These are phyloP conservation scores for Marsdenia floribunda DNA, from an alignment of 257 asterid species.

Conservation along the genomic window DNA sequence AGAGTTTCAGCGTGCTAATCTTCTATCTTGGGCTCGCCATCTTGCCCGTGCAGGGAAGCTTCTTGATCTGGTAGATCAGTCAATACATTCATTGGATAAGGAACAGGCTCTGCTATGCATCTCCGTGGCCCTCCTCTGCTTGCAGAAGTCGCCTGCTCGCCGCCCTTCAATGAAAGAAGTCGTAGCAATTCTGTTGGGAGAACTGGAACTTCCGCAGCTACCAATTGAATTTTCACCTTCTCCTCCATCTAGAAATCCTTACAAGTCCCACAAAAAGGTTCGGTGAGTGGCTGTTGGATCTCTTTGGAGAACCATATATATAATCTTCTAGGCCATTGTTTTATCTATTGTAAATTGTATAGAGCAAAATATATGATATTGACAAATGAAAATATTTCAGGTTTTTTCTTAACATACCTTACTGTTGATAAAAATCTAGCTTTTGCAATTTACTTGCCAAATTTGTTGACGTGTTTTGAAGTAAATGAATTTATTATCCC, in stretches of 20 bases:
- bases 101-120: conserved; percentile 78
- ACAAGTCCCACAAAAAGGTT: conserved; percentile 60
- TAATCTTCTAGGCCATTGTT: conserved; percentile 6
- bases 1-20: conserved; percentile 87
- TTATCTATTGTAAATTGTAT: conserved; percentile 2
- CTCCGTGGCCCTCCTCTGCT: conserved; percentile 79
- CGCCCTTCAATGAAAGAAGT: conserved; percentile 95
- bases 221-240: conserved; percentile 88
- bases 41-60: conserved; percentile 96
- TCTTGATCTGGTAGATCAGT: conserved; percentile 71
- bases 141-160: conserved; percentile 73
- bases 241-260: conserved; percentile 53
- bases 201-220: conserved; percentile 58
- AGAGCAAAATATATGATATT: neutral
- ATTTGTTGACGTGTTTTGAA: neutral
- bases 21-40: conserved; percentile 84
- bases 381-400: neutral
- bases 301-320: conserved; percentile 12
- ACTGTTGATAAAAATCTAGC: neutral
- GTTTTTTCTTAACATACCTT: neutral
- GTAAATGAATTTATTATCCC: neutral
- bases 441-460: neutral
- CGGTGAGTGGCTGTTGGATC: conserved; percentile 40
- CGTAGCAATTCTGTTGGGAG: conserved; percentile 70
- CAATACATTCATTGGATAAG: conserved; percentile 40